These are phyloP conservation scores for Stachybotrys echinatus DNA, from an alignment of 2,329 filamentous ascomycete species.

Conservation along the genomic window DNA sequence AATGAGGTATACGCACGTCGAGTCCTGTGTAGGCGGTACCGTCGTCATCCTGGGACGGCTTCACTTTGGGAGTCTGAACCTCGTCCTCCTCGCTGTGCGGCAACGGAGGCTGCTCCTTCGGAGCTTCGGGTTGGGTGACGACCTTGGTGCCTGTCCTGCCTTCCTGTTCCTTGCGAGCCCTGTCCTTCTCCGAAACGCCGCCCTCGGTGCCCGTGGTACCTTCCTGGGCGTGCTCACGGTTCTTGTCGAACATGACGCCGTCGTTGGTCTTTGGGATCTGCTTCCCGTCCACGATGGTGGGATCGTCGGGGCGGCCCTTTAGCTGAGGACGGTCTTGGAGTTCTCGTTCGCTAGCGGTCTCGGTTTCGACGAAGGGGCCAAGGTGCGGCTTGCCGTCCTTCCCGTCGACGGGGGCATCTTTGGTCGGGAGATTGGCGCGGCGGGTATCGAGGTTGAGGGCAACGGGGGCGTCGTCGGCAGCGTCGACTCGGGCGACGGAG, in stretches of 20 bases:
- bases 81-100: slow-evolving; percentile 77
- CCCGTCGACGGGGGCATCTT: slow-evolving; percentile 86
- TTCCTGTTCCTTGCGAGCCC: slow-evolving; percentile 65
- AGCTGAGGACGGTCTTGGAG: slow-evolving; percentile 35
- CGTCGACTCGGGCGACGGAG: slow-evolving; percentile 7
- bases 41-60: slow-evolving; percentile 26
- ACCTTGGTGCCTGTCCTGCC: slow-evolving; percentile 58
- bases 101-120: slow-evolving; percentile 78
- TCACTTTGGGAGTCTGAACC: slow-evolving; percentile 38
- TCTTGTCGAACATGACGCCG: slow-evolving; percentile 90
- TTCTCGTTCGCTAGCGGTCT: slow-evolving; percentile 26
- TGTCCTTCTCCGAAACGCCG: slow-evolving; percentile 82
- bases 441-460: slow-evolving; percentile 25
- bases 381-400: slow-evolving; percentile 90
- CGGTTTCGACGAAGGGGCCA: slow-evolving; percentile 69
- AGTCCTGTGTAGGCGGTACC: slow-evolving; percentile 29
- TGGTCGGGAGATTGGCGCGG: slow-evolving; percentile 38
- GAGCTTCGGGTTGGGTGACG: slow-evolving; percentile 73
- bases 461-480: slow-evolving; percentile 10
- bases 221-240: slow-evolving; percentile 68
- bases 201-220: slow-evolving; percentile 87
- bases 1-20: slow-evolving; percentile 18
- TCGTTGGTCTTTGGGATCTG: slow-evolving; percentile 62
- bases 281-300: slow-evolving; percentile 51
- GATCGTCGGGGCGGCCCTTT: slow-evolving; percentile 46